Evolutionary conservation across 495 filamentous ascomycete species (phyloP).

Genomic region (Penicillium egyptiacum): DNA sequence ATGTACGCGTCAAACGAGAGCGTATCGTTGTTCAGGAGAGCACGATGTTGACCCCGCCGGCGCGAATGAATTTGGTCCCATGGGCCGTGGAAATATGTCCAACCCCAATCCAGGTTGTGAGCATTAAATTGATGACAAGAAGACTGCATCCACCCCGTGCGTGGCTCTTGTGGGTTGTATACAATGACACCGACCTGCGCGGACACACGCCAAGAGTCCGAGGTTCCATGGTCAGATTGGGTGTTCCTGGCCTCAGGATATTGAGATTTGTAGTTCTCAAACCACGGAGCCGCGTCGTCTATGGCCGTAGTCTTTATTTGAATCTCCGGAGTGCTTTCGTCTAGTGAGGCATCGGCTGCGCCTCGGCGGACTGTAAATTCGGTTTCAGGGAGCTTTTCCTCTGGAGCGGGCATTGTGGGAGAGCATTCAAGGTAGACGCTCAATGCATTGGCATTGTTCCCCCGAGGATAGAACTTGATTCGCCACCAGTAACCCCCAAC

Average conservation of each 20-base stretch:
- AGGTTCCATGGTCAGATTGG: conserved; percentile 6
- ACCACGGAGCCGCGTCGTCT: conserved; percentile 32
- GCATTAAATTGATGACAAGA: conserved; percentile 61
- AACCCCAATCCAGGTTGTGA: conserved; percentile 63
- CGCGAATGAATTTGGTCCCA: conserved; percentile 60
- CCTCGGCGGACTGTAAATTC: conserved; percentile 42
- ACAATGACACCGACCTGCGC: conserved; percentile 64
- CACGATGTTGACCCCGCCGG: conserved; percentile 58
- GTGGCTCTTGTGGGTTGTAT: conserved; percentile 66
- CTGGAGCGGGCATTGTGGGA: conserved; percentile 39
- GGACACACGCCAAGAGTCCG: conserved; percentile 50
- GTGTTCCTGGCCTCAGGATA: conserved; percentile 26
- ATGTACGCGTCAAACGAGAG: conserved; percentile 65
- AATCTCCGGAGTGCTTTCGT: conserved; percentile 31
- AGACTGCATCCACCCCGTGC: conserved; percentile 56
- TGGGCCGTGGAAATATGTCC: conserved; percentile 64
- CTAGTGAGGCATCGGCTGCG: conserved; percentile 29
- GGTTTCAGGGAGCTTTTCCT: conserved; percentile 40
- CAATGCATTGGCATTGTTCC: conserved; percentile 61
- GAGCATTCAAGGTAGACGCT: conserved; percentile 67
- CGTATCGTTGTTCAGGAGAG: conserved; percentile 62
- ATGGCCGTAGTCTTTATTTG: conserved; percentile 32
- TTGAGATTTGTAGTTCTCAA: conserved; percentile 34
- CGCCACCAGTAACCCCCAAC: conserved; percentile 67
- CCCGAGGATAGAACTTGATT: conserved; percentile 68